Evolutionary conservation across 768 basidiomycete genomes (phyloP).

Genomic region (Boletus speciosus): DNA sequence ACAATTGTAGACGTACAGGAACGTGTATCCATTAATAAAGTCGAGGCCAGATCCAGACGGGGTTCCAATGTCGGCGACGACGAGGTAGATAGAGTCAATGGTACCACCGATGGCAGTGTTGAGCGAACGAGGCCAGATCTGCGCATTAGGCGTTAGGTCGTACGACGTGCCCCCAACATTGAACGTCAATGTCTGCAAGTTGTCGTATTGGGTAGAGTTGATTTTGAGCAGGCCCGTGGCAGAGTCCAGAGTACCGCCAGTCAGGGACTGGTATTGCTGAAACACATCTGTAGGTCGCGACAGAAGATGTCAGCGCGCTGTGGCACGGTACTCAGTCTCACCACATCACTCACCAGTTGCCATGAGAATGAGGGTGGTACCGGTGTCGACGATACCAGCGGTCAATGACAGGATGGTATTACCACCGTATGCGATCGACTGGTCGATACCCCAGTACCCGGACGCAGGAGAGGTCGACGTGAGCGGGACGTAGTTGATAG

Average conservation of each 20-base stretch:
- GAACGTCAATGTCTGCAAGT: slow-evolving; percentile 24
- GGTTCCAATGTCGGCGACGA: slow-evolving; percentile 21
- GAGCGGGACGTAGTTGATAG: slow-evolving; percentile 21
- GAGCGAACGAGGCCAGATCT: slow-evolving; percentile 36
- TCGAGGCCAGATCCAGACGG: slow-evolving; percentile 12
- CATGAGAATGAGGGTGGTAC: slow-evolving; percentile 27
- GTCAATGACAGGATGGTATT: neutral
- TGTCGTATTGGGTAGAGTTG: slow-evolving; percentile 18
- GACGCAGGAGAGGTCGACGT: slow-evolving; percentile 26
- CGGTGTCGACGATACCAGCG: slow-evolving; percentile 24
- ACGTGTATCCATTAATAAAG: slow-evolving; percentile 19
- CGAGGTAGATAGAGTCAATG: slow-evolving; percentile 24
- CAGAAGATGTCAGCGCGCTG: neutral
- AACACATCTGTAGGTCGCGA: slow-evolving; percentile 18
- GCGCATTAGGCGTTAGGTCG: slow-evolving; percentile 24
- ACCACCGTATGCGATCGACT: neutral
- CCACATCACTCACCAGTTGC: slow-evolving; percentile 16
- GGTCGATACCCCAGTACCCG: slow-evolving; percentile 19
- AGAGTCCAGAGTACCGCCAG: slow-evolving; percentile 25
- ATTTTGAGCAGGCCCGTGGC: slow-evolving; percentile 25
- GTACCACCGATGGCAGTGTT: slow-evolving; percentile 29
- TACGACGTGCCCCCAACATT: slow-evolving; percentile 13
- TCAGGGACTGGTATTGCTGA: slow-evolving; percentile 15
- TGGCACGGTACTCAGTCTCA: neutral
- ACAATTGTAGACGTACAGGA: slow-evolving; percentile 4